These are phyloP conservation scores for Huntiella decipiens DNA, from an alignment of 2,329 filamentous ascomycete species.

Conservation along the genomic window DNA sequence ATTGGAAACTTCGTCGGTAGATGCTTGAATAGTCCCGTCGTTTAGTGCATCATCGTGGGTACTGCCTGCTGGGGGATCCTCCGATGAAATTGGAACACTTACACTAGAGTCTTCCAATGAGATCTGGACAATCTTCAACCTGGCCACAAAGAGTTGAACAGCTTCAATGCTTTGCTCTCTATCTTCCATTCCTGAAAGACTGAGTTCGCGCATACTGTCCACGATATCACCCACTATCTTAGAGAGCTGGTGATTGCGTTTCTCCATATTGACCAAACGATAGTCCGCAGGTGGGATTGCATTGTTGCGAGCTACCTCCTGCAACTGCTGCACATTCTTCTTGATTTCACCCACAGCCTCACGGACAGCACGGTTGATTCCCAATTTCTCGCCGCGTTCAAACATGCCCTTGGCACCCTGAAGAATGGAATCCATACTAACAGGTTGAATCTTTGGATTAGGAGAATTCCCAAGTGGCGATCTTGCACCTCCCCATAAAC, in stretches of 20 bases:
- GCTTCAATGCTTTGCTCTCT: slow-evolving; percentile 30
- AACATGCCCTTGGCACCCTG: slow-evolving; percentile 60
- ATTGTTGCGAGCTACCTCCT: slow-evolving; percentile 13
- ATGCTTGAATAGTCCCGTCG: too few relatives aligned
- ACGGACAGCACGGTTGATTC: slow-evolving; percentile 64
- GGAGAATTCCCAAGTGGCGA: slow-evolving; percentile 29
- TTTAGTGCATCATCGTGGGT: too few relatives aligned
- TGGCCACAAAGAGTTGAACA: slow-evolving; percentile 41
- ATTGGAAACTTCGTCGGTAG: too few relatives aligned
- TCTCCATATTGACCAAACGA: slow-evolving; percentile 29
- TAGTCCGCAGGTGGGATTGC: slow-evolving; percentile 1
- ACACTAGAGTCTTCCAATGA: slow-evolving; percentile 37
- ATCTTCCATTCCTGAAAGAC: slow-evolving; percentile 29
- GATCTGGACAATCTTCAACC: slow-evolving; percentile 44
- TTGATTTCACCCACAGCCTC: slow-evolving; percentile 64
- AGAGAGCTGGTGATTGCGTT: slow-evolving; percentile 46
- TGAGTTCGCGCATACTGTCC: slow-evolving; percentile 40
- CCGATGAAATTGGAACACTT: neutral
- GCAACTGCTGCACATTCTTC: slow-evolving; percentile 43
- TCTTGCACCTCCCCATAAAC: slow-evolving; percentile 14
- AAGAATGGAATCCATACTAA: slow-evolving; percentile 49
- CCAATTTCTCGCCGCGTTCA: slow-evolving; percentile 54
- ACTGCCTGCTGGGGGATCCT: neutral
- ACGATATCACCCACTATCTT: slow-evolving; percentile 50
- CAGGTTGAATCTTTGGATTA: slow-evolving; percentile 34